phyloP scores from a whole-genome alignment of 148 eudicot genomes.

The Rhododendron henanense region DNA sequence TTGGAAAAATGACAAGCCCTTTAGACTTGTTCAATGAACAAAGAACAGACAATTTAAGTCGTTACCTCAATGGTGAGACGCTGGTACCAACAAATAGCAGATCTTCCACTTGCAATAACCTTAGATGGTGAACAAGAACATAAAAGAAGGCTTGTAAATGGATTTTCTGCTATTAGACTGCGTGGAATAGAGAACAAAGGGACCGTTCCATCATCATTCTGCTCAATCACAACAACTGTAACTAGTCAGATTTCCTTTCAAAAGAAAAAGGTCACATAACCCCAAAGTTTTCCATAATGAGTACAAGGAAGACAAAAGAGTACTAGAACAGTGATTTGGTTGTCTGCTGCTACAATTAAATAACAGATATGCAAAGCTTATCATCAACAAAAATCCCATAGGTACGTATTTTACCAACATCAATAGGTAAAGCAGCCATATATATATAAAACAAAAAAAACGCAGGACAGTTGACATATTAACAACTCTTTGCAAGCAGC shows the following conservation, averaged over 20 bases:
- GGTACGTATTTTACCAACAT: not conserved
- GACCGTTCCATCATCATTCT: conserved; percentile 67
- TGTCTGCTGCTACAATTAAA: not conserved
- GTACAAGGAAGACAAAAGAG: not conserved
- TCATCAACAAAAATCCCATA: not conserved
- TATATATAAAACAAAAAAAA: not conserved
- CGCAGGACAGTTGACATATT: not conserved
- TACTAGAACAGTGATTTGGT: not conserved
- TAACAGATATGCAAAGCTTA: conserved; percentile 1
- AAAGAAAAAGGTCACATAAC: conserved; percentile 4
- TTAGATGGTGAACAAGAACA: conserved; percentile 57
- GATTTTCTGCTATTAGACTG: conserved; percentile 70
- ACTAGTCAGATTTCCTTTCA: conserved; percentile 10
- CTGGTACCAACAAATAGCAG: conserved; percentile 63
- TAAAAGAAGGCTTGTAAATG: conserved; percentile 73
- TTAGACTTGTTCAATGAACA: not conserved
- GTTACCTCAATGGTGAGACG: conserved; percentile 76
- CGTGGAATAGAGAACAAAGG: conserved; percentile 82
- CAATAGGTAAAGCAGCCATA: not conserved
- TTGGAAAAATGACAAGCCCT: too few species aligned
- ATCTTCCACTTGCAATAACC: conserved; percentile 21
- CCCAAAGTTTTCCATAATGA: not conserved
- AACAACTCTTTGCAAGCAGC: not conserved
- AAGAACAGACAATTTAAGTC: not conserved
- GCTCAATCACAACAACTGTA: conserved; percentile 15